Evolutionary conservation across 164 flowering plant species (phyloP), one percentile per base, ranked within the genome.

Genomic region (Litsea cubeba): DNA sequence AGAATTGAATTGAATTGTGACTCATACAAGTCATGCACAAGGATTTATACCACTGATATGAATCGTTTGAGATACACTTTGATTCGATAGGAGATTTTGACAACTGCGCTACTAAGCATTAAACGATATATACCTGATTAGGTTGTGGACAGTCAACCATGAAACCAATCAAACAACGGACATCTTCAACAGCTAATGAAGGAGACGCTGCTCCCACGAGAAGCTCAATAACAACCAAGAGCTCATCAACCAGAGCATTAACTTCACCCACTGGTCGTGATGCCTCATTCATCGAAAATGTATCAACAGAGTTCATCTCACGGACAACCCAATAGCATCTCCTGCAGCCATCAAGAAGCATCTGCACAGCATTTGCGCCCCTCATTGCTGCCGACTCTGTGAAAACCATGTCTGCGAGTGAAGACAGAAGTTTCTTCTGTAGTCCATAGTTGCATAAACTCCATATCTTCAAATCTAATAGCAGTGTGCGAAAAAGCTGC

Each of bases 361-460:
- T 88, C 85, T 96, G 98, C 76, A 96, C 87, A 75, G 97, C 99
- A 83, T 92, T 94, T 46, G 98, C 98, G 84, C 91, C 98, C 71
- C 95, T 84, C 99, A 96, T 91, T 18, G 86, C 94, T 70, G 84
- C 84, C 65, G 97, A 84, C 83, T 94, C 98, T 15, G 97, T 89
- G 83, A 96, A 96, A 79, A 96, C 99, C 98, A 96, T 96, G 85
- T 96, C 99, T 49, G 95, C 97, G 75, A 96, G 91, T 26, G 98
- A 96, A 23, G 99, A 94, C 11, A 96, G 82, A 72, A 96, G 98
- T 83, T 96, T 96, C 82, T 96, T 96, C 82, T 96, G 99, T 26
- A 96, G 71, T 68, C 97, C 98, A 82, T 96, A 96, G 84, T 86
- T 94, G 84, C 99, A 93, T 78, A 88, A 85, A 81, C 97, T 90